phyloP scores from a whole-genome alignment of 2,329 filamentous ascomycete species.

The Metarhizium robertsii region DNA sequence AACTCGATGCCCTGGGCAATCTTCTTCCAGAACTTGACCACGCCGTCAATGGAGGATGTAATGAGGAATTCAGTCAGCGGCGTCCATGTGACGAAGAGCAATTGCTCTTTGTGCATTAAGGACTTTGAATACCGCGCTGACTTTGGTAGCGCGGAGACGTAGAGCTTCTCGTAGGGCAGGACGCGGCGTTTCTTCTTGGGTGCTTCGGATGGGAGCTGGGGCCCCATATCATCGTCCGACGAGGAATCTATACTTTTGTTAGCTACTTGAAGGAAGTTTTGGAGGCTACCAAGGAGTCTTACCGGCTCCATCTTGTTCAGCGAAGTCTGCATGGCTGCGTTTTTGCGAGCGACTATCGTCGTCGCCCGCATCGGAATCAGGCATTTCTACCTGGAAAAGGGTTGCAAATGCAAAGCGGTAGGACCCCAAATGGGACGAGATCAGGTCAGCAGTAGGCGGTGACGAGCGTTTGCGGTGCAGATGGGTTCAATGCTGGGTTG shows the following conservation, averaged over 20 bases:
- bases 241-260: conserved; percentile 46
- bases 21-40: conserved; percentile 99
- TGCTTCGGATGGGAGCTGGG: conserved; percentile 72
- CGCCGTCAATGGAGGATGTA: conserved; percentile 87
- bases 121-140: conserved; percentile 84
- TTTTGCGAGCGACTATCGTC: conserved; percentile 28
- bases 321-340: conserved; percentile 47
- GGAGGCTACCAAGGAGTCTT: conserved; percentile 9
- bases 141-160: conserved; percentile 77
- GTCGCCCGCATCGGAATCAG: conserved; percentile 11
- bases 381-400: background rate
- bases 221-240: conserved; percentile 88
- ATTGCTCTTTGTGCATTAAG: conserved; percentile 95
- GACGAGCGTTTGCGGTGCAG: background rate
- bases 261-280: background rate
- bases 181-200: conserved; percentile 87
- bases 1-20: conserved; percentile 84
- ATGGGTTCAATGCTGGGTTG: background rate
- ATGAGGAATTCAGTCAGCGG: conserved; percentile 91
- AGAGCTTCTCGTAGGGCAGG: conserved; percentile 90
- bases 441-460: background rate
- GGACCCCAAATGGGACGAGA: background rate
- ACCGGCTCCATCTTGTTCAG: conserved; percentile 35
- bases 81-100: conserved; percentile 81
- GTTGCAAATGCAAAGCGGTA: background rate